Conservation (phyloP, 805 yeast species). For the Wickerhamomyces subpelliculosus region DNA sequence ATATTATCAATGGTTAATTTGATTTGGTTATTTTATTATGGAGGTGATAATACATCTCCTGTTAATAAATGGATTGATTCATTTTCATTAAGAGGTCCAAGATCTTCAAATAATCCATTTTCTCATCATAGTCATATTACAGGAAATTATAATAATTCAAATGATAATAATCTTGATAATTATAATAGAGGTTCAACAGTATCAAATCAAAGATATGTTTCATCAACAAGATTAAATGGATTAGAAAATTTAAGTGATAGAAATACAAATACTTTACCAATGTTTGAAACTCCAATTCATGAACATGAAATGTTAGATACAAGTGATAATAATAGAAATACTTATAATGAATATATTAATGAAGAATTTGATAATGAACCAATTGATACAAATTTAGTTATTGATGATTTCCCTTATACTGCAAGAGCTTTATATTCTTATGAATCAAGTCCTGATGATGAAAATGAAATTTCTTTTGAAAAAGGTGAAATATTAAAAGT, state of each 20-base stretch:
- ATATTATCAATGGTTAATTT: slow-evolving; percentile 74
- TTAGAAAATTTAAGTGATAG: slow-evolving; percentile 42
- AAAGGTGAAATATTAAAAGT: slow-evolving; percentile 91
- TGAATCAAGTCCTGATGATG: slow-evolving; percentile 87
- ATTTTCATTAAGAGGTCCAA: slow-evolving; percentile 52
- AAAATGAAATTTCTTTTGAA: slow-evolving; percentile 82
- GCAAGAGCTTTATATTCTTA: slow-evolving; percentile 86
- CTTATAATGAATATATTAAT: too few relatives aligned
- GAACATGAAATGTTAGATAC: slow-evolving; percentile 11
- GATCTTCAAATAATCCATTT: slow-evolving; percentile 25
- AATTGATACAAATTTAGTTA: slow-evolving; percentile 21
- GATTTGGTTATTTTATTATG: slow-evolving; percentile 83
- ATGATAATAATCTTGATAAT: slow-evolving; percentile 5
- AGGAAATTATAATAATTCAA: background rate
- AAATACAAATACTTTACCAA: slow-evolving; percentile 6
- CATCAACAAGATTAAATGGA: slow-evolving; percentile 54
- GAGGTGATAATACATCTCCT: slow-evolving; percentile 87
- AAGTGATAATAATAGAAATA: too few relatives aligned
- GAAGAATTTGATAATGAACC: too few relatives aligned
- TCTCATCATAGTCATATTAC: slow-evolving; percentile 6
- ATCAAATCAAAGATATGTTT: slow-evolving; percentile 26
- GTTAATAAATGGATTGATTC: slow-evolving; percentile 80
- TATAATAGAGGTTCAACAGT: slow-evolving; percentile 11
- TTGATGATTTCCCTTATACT: slow-evolving; percentile 62
- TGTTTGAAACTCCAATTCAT: slow-evolving; percentile 12